Evolutionary conservation across 768 basidiomycete species (phyloP), one percentile per base, ranked within the genome.

Genomic region (Coprinellus micaceus): DNA sequence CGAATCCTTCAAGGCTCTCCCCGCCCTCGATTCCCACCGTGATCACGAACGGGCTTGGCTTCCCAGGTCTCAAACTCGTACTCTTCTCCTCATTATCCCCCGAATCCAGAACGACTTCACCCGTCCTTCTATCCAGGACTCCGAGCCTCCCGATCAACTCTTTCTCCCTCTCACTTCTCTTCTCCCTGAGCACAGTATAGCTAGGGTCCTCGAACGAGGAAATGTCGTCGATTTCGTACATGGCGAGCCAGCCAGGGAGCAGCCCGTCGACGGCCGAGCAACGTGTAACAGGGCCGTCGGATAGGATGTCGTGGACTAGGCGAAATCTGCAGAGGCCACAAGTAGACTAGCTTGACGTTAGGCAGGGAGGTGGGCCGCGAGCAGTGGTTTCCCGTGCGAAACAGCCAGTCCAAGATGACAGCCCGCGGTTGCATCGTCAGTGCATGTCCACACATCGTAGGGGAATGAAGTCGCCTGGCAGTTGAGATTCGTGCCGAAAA

Each of bases 171-270:
- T 69, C 68, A 52, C 77, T 79, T 25, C 80, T 70, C 57, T 75
- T 73, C 26, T 69, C 69, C 9, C 79, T 72, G 7, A 81, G 66
- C 30, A 70, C 65, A 15, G 75, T 79, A 62, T 82, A 81, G 29
- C 66, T 71, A 33, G 73, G 69, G 52, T 78, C 70, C 19, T 60
- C 46, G 60, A 82, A 80, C 0, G 74, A 72, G 21, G 69, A 58
- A 9, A 68, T 73, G 44, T 75, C 71, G 49, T 74, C 74, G 46
- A 81, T 67, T 56, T 81, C 79, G 56, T 82, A 82, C 33, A 82
- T 63, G 4, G 81, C 81, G 2, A 79, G 59, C 80, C 80, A 82
- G 1, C 69, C 66, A 0, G 79, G 77, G 30, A 57, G 66, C 12
- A 61, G 57, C 11, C 57, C 59, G 57, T 80, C 78, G 2, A 66